phyloP scores from a whole-genome alignment of 202 grass and related monocot genomes.

The Brachypodium distachyon region DNA sequence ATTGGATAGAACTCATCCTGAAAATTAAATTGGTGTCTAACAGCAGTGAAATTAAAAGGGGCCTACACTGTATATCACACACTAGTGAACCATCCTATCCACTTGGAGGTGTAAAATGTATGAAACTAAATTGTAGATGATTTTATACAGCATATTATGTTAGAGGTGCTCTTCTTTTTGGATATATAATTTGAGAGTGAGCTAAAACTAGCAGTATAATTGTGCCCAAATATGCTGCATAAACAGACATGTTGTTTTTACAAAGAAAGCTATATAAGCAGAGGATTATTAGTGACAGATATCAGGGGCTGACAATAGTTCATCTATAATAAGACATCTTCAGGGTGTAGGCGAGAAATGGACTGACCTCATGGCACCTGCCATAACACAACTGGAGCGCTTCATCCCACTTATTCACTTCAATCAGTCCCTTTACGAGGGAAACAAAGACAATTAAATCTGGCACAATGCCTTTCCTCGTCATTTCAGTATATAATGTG shows the following conservation, averaged over 20 bases:
- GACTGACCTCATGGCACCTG: slow-evolving; percentile 68
- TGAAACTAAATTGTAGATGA: background rate
- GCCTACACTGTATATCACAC: background rate
- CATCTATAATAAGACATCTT: too few species aligned
- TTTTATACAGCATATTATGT: background rate
- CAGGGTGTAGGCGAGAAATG: slow-evolving; percentile 1
- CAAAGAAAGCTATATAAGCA: slow-evolving; percentile 2
- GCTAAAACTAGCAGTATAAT: background rate
- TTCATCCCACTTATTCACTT: slow-evolving; percentile 71
- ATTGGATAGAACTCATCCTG: background rate
- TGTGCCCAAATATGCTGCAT: background rate
- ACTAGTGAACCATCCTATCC: background rate
- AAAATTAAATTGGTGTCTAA: background rate
- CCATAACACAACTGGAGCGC: slow-evolving; percentile 74
- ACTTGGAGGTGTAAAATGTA: background rate
- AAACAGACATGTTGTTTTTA: background rate
- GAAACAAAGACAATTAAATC: slow-evolving; percentile 66
- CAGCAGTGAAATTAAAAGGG: background rate
- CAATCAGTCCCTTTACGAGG: slow-evolving; percentile 67
- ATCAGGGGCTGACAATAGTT: background rate
- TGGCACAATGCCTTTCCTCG: slow-evolving; percentile 38
- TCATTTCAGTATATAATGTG: slow-evolving; percentile 75
- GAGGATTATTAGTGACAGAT: background rate
- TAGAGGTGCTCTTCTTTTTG: background rate
- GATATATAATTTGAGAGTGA: background rate